These are phyloP conservation scores for Brassica carinata DNA, from an alignment of 345 rosid genomes.

Conservation along the genomic window DNA sequence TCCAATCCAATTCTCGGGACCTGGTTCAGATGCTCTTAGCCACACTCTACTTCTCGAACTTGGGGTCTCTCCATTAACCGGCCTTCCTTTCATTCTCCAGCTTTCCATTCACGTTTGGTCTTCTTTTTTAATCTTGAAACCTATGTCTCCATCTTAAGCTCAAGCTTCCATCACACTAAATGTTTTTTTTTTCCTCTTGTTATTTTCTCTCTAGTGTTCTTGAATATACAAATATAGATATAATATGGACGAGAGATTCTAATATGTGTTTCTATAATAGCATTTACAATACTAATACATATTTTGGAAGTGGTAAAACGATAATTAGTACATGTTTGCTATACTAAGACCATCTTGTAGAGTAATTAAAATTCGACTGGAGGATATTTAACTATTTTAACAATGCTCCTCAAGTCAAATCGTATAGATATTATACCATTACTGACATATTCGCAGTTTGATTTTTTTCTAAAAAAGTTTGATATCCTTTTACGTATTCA, in stretches of 20 bases:
- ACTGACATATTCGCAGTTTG: neutral
- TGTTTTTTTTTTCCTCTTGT: neutral
- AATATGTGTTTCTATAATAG: no score
- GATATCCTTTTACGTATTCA: neutral
- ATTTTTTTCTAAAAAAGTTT: neutral
- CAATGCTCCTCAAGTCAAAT: neutral
- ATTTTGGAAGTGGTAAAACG: no score
- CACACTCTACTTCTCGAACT: conserved; percentile 83
- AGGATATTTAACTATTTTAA: no score
- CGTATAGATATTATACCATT: neutral
- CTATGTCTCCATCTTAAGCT: neutral
- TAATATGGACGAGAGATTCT: neutral
- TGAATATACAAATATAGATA: neutral
- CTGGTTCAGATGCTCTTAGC: conserved; percentile 62
- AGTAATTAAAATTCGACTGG: neutral
- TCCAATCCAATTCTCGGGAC: conserved; percentile 92
- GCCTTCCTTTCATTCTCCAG: no score
- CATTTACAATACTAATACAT: no score
- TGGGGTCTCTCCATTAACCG: conserved; percentile 40
- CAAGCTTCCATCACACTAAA: neutral
- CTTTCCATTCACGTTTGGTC: neutral
- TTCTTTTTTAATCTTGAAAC: neutral
- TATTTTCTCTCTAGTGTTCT: neutral
- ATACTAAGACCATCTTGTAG: no score
- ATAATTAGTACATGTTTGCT: no score